These are phyloP conservation scores for Metschnikowia cerradonensis DNA, from an alignment of 805 yeast species.

Conservation along the genomic window DNA sequence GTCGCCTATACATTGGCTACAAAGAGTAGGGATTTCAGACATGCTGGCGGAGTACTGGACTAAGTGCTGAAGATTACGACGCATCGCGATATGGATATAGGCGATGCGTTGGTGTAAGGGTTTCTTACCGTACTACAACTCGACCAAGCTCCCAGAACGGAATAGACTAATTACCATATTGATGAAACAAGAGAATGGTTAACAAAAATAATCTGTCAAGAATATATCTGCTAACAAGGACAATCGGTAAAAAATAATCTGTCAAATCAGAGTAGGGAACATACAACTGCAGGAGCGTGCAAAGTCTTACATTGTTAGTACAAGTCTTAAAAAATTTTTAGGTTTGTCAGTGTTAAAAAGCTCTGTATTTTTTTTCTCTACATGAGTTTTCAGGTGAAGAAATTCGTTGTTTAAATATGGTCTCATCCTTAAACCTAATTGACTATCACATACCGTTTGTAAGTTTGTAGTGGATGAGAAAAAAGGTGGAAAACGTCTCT, in stretches of 20 bases:
- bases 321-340: neutral
- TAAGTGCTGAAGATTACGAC: neutral
- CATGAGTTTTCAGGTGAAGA: conserved; percentile 66
- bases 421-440: conserved; percentile 17
- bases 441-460: conserved; percentile 15
- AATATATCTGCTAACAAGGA: neutral
- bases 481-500: neutral
- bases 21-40: conserved; percentile 55
- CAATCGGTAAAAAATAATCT: neutral
- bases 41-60: neutral
- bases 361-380: conserved; percentile 56
- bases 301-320: conserved; percentile 11
- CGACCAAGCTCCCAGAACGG: neutral
- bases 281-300: neutral
- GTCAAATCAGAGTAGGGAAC: neutral
- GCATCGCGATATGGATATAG: conserved; percentile 1
- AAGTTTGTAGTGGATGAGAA: neutral
- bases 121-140: neutral
- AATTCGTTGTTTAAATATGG: conserved; percentile 43
- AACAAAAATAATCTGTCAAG: neutral
- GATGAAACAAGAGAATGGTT: too few species aligned
- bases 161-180: too few species aligned
- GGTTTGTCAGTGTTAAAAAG: conserved; percentile 63
- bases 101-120: conserved; percentile 1
- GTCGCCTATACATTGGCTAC: conserved; percentile 69